Base-by-base conservation (phyloP, 345 rosid species). In the Citrus mangshanensis region DNA sequence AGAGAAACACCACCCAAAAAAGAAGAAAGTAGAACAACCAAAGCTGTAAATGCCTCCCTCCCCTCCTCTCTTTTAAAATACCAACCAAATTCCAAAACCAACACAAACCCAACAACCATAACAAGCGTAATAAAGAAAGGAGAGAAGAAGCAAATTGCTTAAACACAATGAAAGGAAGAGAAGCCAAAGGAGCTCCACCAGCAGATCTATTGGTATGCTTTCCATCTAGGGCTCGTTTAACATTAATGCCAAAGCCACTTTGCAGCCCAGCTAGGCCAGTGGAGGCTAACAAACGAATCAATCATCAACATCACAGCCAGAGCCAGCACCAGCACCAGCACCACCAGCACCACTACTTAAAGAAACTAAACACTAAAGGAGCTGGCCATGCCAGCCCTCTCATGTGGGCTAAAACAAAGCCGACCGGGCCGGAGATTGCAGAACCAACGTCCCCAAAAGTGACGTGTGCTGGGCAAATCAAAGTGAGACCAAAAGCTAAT, bases 381-480 rank as follows among this genome's bases (percentile, higher is more conserved):
- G 77, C 71, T 4, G 73, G 84, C 30, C 81, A 59, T 54, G 89
- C 83, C 7, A 91, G 93, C 76, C 96, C 98, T 79, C 86, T 85
- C 12, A 73, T 89, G n/a, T 88, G 95, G 97, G 85, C 91, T 58
- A 91, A 90, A 78, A 78, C 51, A 78, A 92, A 87, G 86, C 89
- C 85, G 38, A 83, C 86, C 79, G 92, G 87, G 0, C 78, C 86
- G 2, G 93, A 77, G 80, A 86, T 78, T 25, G 74, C 87, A 12
- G 98, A 95, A 64, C 99, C 99, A 0, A 93, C 93, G 10, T 95
- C 99, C 9, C 98, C 99, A 1, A 89, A 92, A 79, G 97, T 95
- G 32, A 95, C 95, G 1, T 95, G 99, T 51, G 94, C 93, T 5
- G 99, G 99, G 38, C 95, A 95, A 91, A 92, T 95, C 89, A 95